Evolutionary conservation across 441 rosid genomes (phyloP), one percentile per base, ranked within the genome.

Genomic region (Gossypium gossypioides): DNA sequence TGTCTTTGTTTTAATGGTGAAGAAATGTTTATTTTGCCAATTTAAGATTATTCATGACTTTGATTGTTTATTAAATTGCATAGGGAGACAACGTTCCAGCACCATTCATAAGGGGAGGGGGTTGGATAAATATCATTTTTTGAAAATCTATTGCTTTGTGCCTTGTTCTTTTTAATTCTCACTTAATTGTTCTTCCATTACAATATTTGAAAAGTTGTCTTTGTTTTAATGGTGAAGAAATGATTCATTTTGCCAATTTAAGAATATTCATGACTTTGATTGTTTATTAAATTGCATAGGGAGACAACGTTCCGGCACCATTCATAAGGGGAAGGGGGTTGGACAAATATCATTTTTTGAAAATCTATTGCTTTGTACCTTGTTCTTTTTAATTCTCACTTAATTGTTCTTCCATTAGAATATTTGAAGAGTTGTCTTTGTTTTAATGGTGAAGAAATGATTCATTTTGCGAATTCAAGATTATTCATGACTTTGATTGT

Each of bases 41-140:
- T 16, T 6, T 42, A 73, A 27, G 42, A 58, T 69, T 63, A 42
- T 22, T 55, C 60, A 3, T 78, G 59, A 73, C 68, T 51, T 62
- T 6, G 68, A 70, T 51, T 74, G 29, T 61, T 52, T 63, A 44
- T 76, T 65, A 19, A 37, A 78, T 77, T 82, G 18, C 74, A 74
- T 82, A 94, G 97, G 98, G 98, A 65, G 97, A 88, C 72, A 83
- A 89, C 76, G 83, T 91, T 74, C 97, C 98, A 3, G 84, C 96
- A 29, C 98, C 97, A 50, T 90, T 83, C 75, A 94, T 91, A 84
- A 87, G 97, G 34, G 34, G 34, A 29, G 34, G 34, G 34, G 6
- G 34, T 29, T 29, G 6, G 1, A 29, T 5, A 29, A 29, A 29
- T 29, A 29, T 29, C 34, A 29, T 29, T 29, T 52, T 21, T 51